Conservation (phyloP, 192 early-diverging fungal genomes). For the Coemansia sp. region DNA sequence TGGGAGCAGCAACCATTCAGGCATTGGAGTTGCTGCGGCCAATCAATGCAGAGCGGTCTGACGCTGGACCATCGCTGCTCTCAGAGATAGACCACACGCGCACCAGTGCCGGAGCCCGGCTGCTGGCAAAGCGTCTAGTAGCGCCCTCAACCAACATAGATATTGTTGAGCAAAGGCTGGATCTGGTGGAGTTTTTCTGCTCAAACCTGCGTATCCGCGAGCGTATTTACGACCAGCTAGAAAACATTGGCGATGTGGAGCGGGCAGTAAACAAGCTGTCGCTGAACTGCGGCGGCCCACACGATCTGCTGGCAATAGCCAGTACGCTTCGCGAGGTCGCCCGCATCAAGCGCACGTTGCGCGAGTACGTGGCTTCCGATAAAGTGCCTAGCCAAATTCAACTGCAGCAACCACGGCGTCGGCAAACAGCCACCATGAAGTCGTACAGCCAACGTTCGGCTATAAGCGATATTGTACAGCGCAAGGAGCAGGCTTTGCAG, state of each 20-base stretch:
- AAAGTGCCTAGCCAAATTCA: too few species aligned
- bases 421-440: background rate
- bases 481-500: constrained; percentile 40
- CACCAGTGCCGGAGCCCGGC: constrained; percentile 74
- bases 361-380: constrained; percentile 14
- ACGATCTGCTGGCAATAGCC: constrained; percentile 62
- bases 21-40: constrained; percentile 75
- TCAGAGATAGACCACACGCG: constrained; percentile 72
- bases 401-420: background rate
- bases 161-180: constrained; percentile 67
- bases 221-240: constrained; percentile 55
- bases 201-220: constrained; percentile 51
- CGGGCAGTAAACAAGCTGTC: constrained; percentile 70
- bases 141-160: constrained; percentile 64
- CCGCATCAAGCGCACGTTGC: constrained; percentile 42
- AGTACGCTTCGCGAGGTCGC: constrained; percentile 58
- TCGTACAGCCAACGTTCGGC: constrained; percentile 5
- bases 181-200: constrained; percentile 73
- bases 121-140: constrained; percentile 67
- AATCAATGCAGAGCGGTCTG: constrained; percentile 49
- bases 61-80: constrained; percentile 61
- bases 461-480: constrained; percentile 15
- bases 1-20: constrained; percentile 75
- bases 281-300: constrained; percentile 60
- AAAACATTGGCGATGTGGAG: constrained; percentile 63